These are phyloP conservation scores for Ceratocystis alfenasii DNA, from an alignment of 2,329 filamentous ascomycete species.

Conservation along the genomic window DNA sequence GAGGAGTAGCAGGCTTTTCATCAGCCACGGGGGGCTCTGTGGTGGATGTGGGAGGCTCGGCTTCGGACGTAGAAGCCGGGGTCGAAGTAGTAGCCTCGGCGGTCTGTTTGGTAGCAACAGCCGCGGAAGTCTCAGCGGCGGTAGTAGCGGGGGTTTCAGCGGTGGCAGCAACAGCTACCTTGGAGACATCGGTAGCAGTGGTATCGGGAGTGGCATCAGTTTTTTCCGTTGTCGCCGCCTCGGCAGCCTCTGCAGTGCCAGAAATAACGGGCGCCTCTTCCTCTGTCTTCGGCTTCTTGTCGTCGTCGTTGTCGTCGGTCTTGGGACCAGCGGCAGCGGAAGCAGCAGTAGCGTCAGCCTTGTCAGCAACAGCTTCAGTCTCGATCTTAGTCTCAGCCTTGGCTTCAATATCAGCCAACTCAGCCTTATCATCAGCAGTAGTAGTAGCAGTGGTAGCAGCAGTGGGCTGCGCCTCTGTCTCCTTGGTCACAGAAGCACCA, in stretches of 20 bases:
- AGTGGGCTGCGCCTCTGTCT: neutral
- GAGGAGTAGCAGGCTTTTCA: slow-evolving; percentile 29
- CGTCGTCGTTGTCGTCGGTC: slow-evolving; percentile 1
- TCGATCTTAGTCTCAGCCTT: neutral
- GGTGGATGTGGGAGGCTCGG: slow-evolving; percentile 21
- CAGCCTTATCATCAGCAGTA: neutral
- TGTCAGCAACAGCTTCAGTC: neutral
- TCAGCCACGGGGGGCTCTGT: neutral
- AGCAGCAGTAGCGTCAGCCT: neutral
- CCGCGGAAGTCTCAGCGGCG: slow-evolving; percentile 1
- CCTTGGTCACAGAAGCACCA: neutral
- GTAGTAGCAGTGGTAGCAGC: neutral
- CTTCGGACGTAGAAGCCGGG: slow-evolving; percentile 10
- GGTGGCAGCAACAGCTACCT: neutral
- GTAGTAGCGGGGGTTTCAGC: slow-evolving; percentile 6
- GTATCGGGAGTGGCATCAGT: slow-evolving; percentile 16
- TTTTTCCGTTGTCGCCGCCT: neutral
- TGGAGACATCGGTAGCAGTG: neutral
- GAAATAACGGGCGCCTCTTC: neutral
- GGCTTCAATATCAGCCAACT: neutral
- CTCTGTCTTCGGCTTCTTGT: neutral
- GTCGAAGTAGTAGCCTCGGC: neutral
- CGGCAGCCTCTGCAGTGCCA: no score
- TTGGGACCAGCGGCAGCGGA: neutral
- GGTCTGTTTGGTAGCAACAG: neutral